Evolutionary conservation across 495 filamentous ascomycete species (phyloP).

Genomic region (Penicillium parvum): DNA sequence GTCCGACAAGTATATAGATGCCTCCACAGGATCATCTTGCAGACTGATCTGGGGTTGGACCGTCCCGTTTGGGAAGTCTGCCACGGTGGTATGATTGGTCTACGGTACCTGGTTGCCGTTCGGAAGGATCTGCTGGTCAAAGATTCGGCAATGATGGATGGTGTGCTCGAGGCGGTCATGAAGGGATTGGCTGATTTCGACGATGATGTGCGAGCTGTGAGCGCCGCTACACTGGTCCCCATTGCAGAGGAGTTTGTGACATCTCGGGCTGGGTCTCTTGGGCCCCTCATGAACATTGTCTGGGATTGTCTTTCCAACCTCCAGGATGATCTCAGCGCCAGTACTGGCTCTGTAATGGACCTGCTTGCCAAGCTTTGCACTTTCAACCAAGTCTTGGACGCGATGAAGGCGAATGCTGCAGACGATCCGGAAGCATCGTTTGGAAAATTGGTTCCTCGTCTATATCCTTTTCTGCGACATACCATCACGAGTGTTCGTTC

Average conservation of each 20-base stretch:
- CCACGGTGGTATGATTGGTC: conserved; percentile 95
- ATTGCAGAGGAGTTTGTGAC: conserved; percentile 91
- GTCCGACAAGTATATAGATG: conserved; percentile 77
- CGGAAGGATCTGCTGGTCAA: conserved; percentile 85
- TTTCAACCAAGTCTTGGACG: conserved; percentile 85
- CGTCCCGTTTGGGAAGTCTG: conserved; percentile 86
- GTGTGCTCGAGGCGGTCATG: conserved; percentile 87
- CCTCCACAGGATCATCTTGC: conserved; percentile 86
- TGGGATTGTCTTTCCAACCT: conserved; percentile 96
- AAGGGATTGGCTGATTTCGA: conserved; percentile 86
- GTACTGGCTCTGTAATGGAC: conserved; percentile 97
- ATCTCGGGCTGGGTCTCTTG: conserved; percentile 69
- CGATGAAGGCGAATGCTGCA: conserved; percentile 88
- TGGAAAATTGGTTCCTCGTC: conserved; percentile 80
- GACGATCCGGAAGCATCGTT: conserved; percentile 83
- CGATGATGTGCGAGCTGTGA: conserved; percentile 94
- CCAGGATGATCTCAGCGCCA: conserved; percentile 93
- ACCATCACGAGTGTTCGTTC: conserved; percentile 94
- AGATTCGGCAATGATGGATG: conserved; percentile 82
- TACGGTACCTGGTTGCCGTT: conserved; percentile 90
- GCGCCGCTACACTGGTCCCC: conserved; percentile 91
- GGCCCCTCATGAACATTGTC: conserved; percentile 83
- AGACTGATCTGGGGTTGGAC: conserved; percentile 67
- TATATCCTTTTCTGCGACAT: conserved; percentile 94
- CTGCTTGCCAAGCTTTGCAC: conserved; percentile 91